These are phyloP conservation scores for Heracleum sosnowskyi DNA, from an alignment of 129 eudicot genomes.

Conservation along the genomic window DNA sequence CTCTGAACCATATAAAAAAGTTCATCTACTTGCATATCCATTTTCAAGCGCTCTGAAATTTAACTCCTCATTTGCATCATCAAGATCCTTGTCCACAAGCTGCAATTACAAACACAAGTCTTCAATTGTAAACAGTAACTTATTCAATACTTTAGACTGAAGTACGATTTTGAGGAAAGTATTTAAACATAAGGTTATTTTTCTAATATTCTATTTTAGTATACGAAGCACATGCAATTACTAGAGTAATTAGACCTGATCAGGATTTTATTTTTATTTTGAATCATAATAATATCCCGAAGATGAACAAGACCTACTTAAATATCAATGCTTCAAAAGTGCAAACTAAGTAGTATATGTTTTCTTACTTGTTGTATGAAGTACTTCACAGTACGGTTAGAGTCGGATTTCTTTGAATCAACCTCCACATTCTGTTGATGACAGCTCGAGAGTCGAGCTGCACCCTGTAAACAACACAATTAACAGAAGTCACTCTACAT, in stretches of 20 bases:
- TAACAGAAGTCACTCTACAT: neutral
- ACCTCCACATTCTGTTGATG: constrained; percentile 50
- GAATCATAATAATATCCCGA: neutral
- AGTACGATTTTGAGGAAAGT: neutral
- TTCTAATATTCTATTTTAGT: neutral
- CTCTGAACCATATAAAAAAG: neutral
- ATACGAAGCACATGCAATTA: neutral
- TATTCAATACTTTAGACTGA: no score
- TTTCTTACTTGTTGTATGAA: constrained; percentile 73
- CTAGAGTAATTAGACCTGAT: neutral
- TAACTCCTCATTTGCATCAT: constrained; percentile 67
- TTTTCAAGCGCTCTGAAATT: constrained; percentile 77
- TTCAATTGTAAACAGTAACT: neutral
- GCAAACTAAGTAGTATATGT: neutral
- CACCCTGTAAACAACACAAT: constrained; percentile 50
- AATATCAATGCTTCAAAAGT: neutral
- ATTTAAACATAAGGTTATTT: neutral
- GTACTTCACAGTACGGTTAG: constrained; percentile 46
- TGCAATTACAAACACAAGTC: constrained; percentile 29
- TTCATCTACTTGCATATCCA: constrained; percentile 64
- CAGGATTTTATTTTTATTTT: neutral
- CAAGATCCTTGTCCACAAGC: constrained; percentile 62
- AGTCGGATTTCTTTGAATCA: constrained; percentile 71
- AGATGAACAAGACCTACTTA: neutral
- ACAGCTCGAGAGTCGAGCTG: constrained; percentile 73